These are phyloP conservation scores for Colletotrichum horii DNA, from an alignment of 2,329 filamentous ascomycete species.

Conservation along the genomic window DNA sequence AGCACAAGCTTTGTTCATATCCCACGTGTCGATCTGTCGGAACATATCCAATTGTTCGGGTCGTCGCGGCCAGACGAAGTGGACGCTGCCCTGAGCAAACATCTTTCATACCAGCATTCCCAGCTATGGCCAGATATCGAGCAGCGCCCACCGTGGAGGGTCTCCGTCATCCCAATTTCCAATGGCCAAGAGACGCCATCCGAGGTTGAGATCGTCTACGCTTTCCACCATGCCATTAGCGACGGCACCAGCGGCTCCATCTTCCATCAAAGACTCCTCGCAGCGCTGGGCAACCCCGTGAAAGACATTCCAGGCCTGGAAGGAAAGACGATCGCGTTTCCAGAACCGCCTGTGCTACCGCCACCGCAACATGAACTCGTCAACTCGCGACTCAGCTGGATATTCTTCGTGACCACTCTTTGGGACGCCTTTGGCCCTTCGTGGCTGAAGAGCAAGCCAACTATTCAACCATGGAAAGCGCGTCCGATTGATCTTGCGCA, in stretches of 20 bases:
- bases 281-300: constrained; percentile 39
- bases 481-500: constrained; percentile 35
- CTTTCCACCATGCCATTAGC: constrained; percentile 56
- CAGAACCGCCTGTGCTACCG: constrained; percentile 34
- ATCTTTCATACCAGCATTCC: constrained; percentile 45
- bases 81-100: constrained; percentile 28
- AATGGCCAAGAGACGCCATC: background rate
- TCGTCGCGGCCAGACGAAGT: constrained; percentile 22
- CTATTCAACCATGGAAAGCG: constrained; percentile 42
- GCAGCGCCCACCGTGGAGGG: constrained; percentile 51
- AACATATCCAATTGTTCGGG: constrained; percentile 44
- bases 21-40: constrained; percentile 44
- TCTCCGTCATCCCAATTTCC: constrained; percentile 35
- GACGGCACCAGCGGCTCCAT: constrained; percentile 54
- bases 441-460: constrained; percentile 35
- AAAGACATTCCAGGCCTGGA: background rate
- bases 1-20: constrained; percentile 49
- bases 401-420: constrained; percentile 44
- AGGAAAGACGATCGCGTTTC: constrained; percentile 32
- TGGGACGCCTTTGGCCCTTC: constrained; percentile 45
- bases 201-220: constrained; percentile 49
- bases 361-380: constrained; percentile 47
- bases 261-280: constrained; percentile 54
- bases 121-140: constrained; percentile 45
- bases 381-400: constrained; percentile 41